phyloP scores from a whole-genome alignment of 2,329 filamentous ascomycete species.

The Hypoxylon sp. region DNA sequence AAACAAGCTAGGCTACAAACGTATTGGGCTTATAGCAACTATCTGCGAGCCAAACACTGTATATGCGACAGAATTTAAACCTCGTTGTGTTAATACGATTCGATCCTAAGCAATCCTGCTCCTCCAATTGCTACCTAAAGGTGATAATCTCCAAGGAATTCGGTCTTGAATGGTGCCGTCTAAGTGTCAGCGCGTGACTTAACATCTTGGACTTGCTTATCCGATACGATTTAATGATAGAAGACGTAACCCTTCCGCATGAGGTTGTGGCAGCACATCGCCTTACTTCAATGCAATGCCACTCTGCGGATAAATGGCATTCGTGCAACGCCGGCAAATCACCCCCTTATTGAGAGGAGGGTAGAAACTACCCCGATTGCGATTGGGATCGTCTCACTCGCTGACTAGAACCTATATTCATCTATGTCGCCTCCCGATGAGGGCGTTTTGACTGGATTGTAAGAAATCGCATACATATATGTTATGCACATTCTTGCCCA shows the following conservation, averaged over 20 bases:
- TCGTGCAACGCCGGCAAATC: slow-evolving; percentile 36
- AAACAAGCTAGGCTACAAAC: slow-evolving; percentile 16
- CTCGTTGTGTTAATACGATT: slow-evolving; percentile 17
- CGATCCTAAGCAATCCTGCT: slow-evolving; percentile 24
- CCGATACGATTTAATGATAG: slow-evolving; percentile 12
- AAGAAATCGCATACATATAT: slow-evolving; percentile 26
- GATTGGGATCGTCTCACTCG: slow-evolving; percentile 27
- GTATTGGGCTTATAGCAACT: slow-evolving; percentile 30
- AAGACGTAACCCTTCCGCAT: slow-evolving; percentile 26
- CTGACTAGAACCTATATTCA: slow-evolving; percentile 6
- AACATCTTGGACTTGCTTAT: slow-evolving; percentile 11
- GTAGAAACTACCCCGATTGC: slow-evolving; percentile 30
- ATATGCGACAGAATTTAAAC: slow-evolving; percentile 15
- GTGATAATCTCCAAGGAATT: slow-evolving; percentile 15
- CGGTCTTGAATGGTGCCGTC: slow-evolving; percentile 17
- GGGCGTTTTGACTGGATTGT: slow-evolving; percentile 21
- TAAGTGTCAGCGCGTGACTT: slow-evolving; percentile 30
- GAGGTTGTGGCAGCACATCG: slow-evolving; percentile 32
- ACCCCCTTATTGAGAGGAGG: slow-evolving; percentile 24
- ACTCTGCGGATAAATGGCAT: slow-evolving; percentile 29
- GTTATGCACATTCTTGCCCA: slow-evolving; percentile 14
- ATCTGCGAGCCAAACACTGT: slow-evolving; percentile 29
- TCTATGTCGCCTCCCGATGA: slow-evolving; percentile 14
- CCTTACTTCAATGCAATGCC: slow-evolving; percentile 19
- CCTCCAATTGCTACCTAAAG: slow-evolving; percentile 12